Conservation (phyloP, 768 basidiomycete genomes). For the Gautieria morchelliformis region DNA sequence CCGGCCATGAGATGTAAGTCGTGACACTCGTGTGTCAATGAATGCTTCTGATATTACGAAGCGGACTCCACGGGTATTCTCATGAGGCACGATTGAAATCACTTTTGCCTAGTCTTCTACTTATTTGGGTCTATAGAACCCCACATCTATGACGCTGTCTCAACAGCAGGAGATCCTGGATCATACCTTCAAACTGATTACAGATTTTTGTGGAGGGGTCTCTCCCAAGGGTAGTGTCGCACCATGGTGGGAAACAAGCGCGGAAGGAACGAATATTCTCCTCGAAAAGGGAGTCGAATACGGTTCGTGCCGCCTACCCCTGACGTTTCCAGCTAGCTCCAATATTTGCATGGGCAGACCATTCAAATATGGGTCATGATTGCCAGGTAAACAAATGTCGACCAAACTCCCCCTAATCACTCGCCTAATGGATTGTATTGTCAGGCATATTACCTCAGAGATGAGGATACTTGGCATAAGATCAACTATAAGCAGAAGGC, state of each 20-base stretch:
- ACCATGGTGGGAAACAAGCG: constrained; percentile 75
- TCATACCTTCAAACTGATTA: constrained; percentile 53
- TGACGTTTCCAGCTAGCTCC: not conserved
- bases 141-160: constrained; percentile 43
- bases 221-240: constrained; percentile 58
- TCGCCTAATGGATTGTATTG: not conserved
- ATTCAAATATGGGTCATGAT: constrained; percentile 48
- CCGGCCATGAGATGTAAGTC: constrained; percentile 43
- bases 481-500: constrained; percentile 55
- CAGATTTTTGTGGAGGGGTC: constrained; percentile 51
- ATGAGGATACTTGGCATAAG: constrained; percentile 63
- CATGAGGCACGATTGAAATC: constrained; percentile 40
- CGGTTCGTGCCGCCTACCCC: constrained; percentile 28
- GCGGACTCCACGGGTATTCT: constrained; percentile 61
- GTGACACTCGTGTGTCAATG: constrained; percentile 9
- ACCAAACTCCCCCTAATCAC: not conserved
- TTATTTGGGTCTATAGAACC: constrained; percentile 35
- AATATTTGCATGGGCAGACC: constrained; percentile 27
- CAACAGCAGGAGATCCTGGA: constrained; percentile 68
- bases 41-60: constrained; percentile 14
- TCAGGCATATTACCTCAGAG: constrained; percentile 59
- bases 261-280: constrained; percentile 52
- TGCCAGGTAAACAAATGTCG: constrained; percentile 18
- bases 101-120: not conserved
- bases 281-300: constrained; percentile 70